Evolutionary conservation across 805 yeast genomes (phyloP).

Genomic region (Teunomyces funiuensis): DNA sequence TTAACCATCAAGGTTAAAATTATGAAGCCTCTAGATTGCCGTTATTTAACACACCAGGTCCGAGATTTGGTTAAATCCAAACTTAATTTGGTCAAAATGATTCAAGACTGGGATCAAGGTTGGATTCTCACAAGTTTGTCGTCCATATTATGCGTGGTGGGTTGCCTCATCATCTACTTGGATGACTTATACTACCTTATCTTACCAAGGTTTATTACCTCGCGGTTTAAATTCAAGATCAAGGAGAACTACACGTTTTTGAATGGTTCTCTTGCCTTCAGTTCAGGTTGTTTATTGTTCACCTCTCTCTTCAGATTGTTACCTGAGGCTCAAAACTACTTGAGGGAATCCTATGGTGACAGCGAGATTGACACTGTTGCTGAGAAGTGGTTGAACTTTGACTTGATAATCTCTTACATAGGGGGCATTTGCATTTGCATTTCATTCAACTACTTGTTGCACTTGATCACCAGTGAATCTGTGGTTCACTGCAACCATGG

Average conservation of each 20-base stretch:
- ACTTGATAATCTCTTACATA: slow-evolving; percentile 47
- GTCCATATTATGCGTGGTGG: slow-evolving; percentile 68
- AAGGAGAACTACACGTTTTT: slow-evolving; percentile 63
- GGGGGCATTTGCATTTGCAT: slow-evolving; percentile 64
- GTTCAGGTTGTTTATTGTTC: slow-evolving; percentile 79
- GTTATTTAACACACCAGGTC: neutral
- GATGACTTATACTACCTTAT: slow-evolving; percentile 52
- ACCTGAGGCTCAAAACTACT: slow-evolving; percentile 62
- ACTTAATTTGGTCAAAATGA: neutral
- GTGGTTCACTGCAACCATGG: slow-evolving; percentile 84
- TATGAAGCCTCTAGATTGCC: neutral
- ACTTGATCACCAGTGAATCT: slow-evolving; percentile 73
- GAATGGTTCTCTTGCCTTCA: slow-evolving; percentile 70
- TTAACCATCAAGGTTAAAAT: neutral
- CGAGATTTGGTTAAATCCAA: neutral
- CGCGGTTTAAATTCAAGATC: slow-evolving; percentile 48
- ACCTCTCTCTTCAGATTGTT: slow-evolving; percentile 75
- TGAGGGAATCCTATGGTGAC: slow-evolving; percentile 28
- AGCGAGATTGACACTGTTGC: slow-evolving; percentile 3
- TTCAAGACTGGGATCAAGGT: slow-evolving; percentile 41
- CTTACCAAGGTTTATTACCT: slow-evolving; percentile 43
- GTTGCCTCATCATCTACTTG: slow-evolving; percentile 62
- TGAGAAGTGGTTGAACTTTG: slow-evolving; percentile 27
- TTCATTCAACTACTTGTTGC: slow-evolving; percentile 62
- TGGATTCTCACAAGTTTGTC: slow-evolving; percentile 67